A percentile compares a stretch with the other conserved stretches of the same genome.
Evolutionary conservation across 805 yeast genomes (phyloP).

Genomic region (Lachancea nothofagi): DNA sequence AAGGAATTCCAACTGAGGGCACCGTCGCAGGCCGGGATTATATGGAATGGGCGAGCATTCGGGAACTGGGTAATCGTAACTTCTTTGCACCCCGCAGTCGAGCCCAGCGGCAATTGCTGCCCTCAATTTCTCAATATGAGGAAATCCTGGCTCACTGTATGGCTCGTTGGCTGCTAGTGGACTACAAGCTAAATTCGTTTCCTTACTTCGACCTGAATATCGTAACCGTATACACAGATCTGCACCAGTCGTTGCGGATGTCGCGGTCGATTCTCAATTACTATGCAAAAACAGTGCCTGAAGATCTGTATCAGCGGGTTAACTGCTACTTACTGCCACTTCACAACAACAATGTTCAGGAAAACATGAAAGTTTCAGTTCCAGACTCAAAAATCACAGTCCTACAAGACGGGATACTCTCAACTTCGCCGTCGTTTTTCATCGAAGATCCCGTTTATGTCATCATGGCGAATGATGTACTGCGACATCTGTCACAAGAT

Average conservation of each 20-base stretch:
- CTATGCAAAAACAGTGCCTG: constrained; percentile 15
- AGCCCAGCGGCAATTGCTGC: background rate
- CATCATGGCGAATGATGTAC: constrained; percentile 27
- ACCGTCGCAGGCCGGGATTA: constrained; percentile 9
- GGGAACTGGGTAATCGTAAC: background rate
- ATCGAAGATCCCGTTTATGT: constrained; percentile 30
- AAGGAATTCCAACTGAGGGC: constrained; percentile 10
- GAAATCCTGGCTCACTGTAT: constrained; percentile 33
- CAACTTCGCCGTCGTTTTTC: constrained; percentile 7
- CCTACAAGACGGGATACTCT: constrained; percentile 8
- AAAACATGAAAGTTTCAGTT: background rate
- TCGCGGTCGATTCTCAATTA: constrained; percentile 19
- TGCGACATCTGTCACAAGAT: constrained; percentile 26
- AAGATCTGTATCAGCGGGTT: constrained; percentile 23
- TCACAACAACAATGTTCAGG: constrained; percentile 12
- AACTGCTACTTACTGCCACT: constrained; percentile 27
- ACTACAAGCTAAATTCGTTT: constrained; percentile 60
- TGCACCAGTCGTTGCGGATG: constrained; percentile 19
- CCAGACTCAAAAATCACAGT: constrained; percentile 7
- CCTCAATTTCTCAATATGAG: constrained; percentile 7
- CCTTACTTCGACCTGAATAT: constrained; percentile 60
- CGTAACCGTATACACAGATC: constrained; percentile 25
- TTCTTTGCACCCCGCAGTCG: constrained; percentile 8
- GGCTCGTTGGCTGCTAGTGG: constrained; percentile 70
- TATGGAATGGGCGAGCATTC: constrained; percentile 9